These are phyloP conservation scores for Xylariales sp. DNA, from an alignment of 2,329 filamentous ascomycete species.

Conservation along the genomic window DNA sequence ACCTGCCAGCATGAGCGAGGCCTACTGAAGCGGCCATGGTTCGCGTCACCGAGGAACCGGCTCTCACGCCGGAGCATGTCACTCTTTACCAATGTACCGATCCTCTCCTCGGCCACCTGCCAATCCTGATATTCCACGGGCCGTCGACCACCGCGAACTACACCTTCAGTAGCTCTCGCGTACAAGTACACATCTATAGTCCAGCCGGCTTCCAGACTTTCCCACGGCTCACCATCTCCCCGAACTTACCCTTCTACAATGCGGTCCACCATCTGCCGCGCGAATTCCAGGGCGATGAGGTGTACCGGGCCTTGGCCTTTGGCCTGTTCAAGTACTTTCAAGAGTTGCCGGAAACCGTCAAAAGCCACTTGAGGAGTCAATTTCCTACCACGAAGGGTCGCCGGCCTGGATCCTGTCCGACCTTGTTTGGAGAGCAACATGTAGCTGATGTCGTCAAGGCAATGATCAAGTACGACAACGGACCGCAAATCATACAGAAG, in stretches of 20 bases:
- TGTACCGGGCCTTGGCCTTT: constrained; percentile 87
- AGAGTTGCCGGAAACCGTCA: constrained; percentile 76
- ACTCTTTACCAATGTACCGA: constrained; percentile 88
- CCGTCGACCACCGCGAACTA: constrained; percentile 85
- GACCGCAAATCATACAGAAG: constrained; percentile 65
- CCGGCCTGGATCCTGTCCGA: constrained; percentile 59
- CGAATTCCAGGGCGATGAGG: constrained; percentile 92
- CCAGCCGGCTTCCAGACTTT: constrained; percentile 87
- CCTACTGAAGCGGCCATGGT: constrained; percentile 64
- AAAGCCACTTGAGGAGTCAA: constrained; percentile 60
- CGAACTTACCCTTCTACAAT: constrained; percentile 84
- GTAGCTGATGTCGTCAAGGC: constrained; percentile 83
- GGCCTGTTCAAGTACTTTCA: constrained; percentile 91
- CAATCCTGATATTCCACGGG: constrained; percentile 88
- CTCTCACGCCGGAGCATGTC: constrained; percentile 75
- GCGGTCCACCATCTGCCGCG: constrained; percentile 87
- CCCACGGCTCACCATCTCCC: constrained; percentile 86
- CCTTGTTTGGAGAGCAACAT: constrained; percentile 85
- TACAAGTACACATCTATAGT: constrained; percentile 90
- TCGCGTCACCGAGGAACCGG: constrained; percentile 72
- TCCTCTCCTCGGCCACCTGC: constrained; percentile 72
- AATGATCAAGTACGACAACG: constrained; percentile 79
- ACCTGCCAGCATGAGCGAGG: constrained; percentile 29
- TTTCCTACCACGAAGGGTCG: constrained; percentile 50
- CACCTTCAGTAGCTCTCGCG: constrained; percentile 82